Percentiles rank a stretch among this genome's conserved stretches.
Evolutionary conservation across 2,329 filamentous ascomycete species (phyloP).

Genomic region (Delphinella strobiligena): DNA sequence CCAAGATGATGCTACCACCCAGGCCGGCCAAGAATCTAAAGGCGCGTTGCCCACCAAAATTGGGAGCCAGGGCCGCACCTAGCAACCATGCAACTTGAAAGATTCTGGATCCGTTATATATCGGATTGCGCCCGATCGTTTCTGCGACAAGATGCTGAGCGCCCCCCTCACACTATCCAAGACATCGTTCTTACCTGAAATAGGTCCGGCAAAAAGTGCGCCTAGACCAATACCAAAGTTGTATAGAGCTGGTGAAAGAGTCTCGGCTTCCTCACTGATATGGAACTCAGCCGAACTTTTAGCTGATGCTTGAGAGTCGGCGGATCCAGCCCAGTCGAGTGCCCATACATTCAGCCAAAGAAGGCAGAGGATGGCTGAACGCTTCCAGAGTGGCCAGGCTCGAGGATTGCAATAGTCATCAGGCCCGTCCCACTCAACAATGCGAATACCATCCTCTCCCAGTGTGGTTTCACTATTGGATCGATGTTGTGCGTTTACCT

Average conservation of each 20-base stretch:
- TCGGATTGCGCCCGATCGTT: slow-evolving; percentile 20
- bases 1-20: slow-evolving; percentile 12
- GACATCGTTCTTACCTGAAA: slow-evolving; percentile 14
- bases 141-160: slow-evolving; percentile 15
- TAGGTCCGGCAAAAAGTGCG: slow-evolving; percentile 24
- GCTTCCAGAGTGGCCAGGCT: slow-evolving; percentile 39
- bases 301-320: slow-evolving; percentile 11
- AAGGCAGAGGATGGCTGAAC: slow-evolving; percentile 7
- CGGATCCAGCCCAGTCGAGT: slow-evolving; percentile 13
- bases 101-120: slow-evolving; percentile 12
- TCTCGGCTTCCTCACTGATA: slow-evolving; percentile 14
- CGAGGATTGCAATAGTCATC: slow-evolving; percentile 42
- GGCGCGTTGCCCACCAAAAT: slow-evolving; percentile 13
- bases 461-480: too few relatives aligned
- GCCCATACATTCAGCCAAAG: slow-evolving; percentile 15
- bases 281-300: slow-evolving; percentile 11
- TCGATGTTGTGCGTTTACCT: neutral
- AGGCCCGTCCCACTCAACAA: slow-evolving; percentile 49
- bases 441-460: slow-evolving; percentile 17
- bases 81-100: slow-evolving; percentile 12
- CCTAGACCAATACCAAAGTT: slow-evolving; percentile 31
- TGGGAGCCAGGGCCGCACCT: slow-evolving; percentile 13
- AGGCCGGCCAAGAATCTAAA: slow-evolving; percentile 16
- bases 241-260: slow-evolving; percentile 27
- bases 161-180: too few relatives aligned